Evolutionary conservation across 2,329 filamentous ascomycete genomes (phyloP), one percentile per base, ranked within the genome.

Genomic region (Trichoderma sp.): DNA sequence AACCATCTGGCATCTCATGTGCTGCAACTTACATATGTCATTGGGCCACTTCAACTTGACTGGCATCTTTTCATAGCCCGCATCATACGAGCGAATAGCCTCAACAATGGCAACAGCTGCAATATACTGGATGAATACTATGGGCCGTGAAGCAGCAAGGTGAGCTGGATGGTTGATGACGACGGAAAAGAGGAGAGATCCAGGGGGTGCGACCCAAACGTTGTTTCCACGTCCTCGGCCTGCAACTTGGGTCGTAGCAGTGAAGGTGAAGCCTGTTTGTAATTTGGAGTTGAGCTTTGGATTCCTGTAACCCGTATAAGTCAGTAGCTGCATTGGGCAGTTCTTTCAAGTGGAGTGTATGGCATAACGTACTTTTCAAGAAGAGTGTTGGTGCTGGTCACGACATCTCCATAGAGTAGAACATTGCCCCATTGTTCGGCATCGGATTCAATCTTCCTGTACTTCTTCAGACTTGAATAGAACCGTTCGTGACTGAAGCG

Each of bases 41-140:
- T 99, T 99, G 12, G 95, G 95, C 95, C 95, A 99, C 78, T 99
- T 99, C 35, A 99, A 81, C 76, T 92, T 93, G 48, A 99, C 85
- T 0, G 92, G 92, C 5, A 98, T 78, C 0, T 87, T 83, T 6
- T 87, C 84, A 78, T 96, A 98, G 8, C 90, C 92, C 2, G 80
- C 79, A 58, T 90, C 93, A 75, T 98, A 98, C 29, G 84, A 85
- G 70, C 92, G 90, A 70, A 98, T 89, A 0, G 92, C 94, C 70
- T 92, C 87, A 3, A 96, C 90, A 50, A 94, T 91, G 48, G 95
- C 94, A 54, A 99, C 87, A 1, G 93, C 94, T 0, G 93, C 89
- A 15, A 99, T 86, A 76, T 99, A 99, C 78, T 98, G 95, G 32
- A 98, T 84, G 78, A 99, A 98, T 0, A 97, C 90, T 10, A 98